These are phyloP conservation scores for Blakeslea trispora DNA, from an alignment of 371 early-diverging fungal species.

Conservation along the genomic window DNA sequence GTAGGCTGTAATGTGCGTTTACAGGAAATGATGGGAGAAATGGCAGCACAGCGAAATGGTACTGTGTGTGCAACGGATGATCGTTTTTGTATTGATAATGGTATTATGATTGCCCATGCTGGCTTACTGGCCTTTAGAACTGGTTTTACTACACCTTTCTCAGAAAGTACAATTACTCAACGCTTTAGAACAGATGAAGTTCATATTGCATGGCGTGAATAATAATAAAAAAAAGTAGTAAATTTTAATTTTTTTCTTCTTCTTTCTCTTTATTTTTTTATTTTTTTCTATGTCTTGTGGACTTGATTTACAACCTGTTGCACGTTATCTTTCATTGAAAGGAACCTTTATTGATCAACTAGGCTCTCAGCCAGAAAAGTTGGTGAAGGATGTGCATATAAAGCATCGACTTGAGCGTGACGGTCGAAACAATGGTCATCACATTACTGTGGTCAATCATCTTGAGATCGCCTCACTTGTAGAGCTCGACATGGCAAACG, in stretches of 20 bases:
- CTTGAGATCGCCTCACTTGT: conserved; percentile 6
- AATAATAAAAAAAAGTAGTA: neutral
- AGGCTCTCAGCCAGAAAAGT: neutral
- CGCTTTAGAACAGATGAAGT: conserved; percentile 95
- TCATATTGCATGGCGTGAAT: conserved; percentile 85
- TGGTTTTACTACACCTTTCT: conserved; percentile 74
- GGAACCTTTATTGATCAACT: conserved; percentile 9
- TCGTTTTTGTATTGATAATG: conserved; percentile 99
- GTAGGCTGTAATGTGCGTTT: conserved; percentile 98
- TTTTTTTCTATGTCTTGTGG: neutral
- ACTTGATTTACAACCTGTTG: neutral
- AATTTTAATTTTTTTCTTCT: too few species aligned
- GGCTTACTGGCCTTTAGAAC: conserved; percentile 82
- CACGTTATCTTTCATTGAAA: conserved; percentile 8
- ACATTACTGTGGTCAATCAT: conserved; percentile 25
- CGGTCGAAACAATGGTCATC: conserved; percentile 5
- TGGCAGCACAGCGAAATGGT: conserved; percentile 94
- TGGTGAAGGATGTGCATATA: neutral
- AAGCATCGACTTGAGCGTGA: conserved; percentile 4
- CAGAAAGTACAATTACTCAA: conserved; percentile 94
- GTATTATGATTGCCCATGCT: conserved; percentile 99
- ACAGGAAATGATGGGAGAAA: conserved; percentile 98
- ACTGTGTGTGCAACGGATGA: conserved; percentile 97
- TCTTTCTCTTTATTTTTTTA: neutral
- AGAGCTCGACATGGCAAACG: too few species aligned